Evolutionary conservation across 202 grass and related monocot species (phyloP).

Genomic region (Miscanthus sacchariflorus): DNA sequence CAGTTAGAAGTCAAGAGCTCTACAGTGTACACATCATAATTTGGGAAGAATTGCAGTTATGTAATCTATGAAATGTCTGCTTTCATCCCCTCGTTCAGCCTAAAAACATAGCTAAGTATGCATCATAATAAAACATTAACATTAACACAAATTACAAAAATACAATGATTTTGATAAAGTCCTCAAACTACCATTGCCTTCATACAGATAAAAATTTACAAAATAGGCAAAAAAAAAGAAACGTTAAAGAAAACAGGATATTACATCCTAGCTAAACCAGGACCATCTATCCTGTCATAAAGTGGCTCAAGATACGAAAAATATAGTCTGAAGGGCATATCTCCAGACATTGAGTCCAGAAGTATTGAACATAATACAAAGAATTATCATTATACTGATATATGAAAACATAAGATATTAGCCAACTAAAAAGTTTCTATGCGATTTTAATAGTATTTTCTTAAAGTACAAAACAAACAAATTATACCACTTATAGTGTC

Average conservation of each 20-base stretch:
- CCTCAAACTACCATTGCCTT: not conserved
- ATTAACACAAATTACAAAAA: constrained; percentile 28
- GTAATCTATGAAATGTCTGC: not conserved
- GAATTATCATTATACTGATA: not conserved
- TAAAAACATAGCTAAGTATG: constrained; percentile 16
- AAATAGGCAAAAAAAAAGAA: constrained; percentile 1
- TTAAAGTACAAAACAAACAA: not conserved
- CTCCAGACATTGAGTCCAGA: constrained; percentile 7
- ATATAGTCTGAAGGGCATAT: not conserved
- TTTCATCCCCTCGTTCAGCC: not conserved
- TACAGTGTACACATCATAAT: not conserved
- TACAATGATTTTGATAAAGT: constrained; percentile 15
- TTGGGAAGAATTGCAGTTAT: constrained; percentile 6
- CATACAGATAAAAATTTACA: not conserved
- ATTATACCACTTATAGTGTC: constrained; percentile 96
- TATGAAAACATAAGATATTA: constrained; percentile 15
- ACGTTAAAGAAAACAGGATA: not conserved
- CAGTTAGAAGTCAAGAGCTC: constrained; percentile 7
- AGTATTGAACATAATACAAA: constrained; percentile 10
- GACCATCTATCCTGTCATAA: constrained; percentile 17
- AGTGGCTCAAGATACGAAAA: not conserved
- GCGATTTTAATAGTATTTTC: not conserved
- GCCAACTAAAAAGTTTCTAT: not conserved
- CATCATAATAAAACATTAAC: constrained; percentile 15
- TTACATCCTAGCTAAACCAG: not conserved